Evolutionary conservation across 306 rosid species (phyloP), one percentile per base, ranked within the genome.

Genomic region (Betula pendula): DNA sequence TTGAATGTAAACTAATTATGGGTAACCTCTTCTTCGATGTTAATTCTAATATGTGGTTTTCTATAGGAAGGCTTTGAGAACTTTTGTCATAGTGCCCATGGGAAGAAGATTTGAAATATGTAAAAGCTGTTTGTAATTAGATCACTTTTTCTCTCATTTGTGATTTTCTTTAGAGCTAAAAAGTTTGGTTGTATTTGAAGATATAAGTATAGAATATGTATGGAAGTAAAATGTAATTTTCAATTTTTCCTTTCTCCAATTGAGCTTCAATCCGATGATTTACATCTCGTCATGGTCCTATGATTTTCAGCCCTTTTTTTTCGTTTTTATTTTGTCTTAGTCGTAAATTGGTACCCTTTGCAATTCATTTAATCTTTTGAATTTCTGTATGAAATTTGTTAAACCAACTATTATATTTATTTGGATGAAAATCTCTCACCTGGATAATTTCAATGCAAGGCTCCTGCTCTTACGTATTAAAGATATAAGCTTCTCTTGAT

Each of bases 21-120:
- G 40, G 17, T 73, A 40, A 15, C 43, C 33, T 73, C 59, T 42
- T 11, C 42, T 53, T 48, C 67, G 31, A 45, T 12, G 15, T 52
- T 58, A 60, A 31, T 71, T 76, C 29, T 73, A 8, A 87, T 51
- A 25, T 35, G 68, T 79, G 73, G 58, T 85, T n/a, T 80, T 84
- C 20, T 86, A 83, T 87, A 90, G 98, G 98, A 94, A 82, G 97
- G 89, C 58, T 94, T 92, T 22, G 96, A 92, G 86, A 95, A 95
- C 78, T 95, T 84, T 84, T 95, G 98, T 88, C 97, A 3, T 89
- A 92, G 70, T 92, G 98, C 69, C 98, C 98, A 17, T 95, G 98
- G 98, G 96, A 94, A 73, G 97, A 95, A 47, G 96, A 95, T 84
- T 87, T 95, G 77, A 87, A 85, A 82, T 87, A 84, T 82, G 98